phyloP scores from a whole-genome alignment of 257 asterid genomes.

The Solanum chiquidenum region DNA sequence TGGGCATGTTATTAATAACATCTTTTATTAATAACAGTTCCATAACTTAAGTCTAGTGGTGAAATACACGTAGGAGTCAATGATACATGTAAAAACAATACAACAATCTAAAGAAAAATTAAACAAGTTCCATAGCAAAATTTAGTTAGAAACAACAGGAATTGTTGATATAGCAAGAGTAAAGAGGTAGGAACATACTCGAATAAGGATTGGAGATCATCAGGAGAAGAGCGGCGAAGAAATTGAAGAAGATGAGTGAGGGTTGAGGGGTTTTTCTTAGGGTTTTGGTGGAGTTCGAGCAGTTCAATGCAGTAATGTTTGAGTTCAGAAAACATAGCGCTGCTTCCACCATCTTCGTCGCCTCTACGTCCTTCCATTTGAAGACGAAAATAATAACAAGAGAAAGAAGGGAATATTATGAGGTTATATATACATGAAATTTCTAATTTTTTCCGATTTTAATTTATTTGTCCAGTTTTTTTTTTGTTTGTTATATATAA shows the following conservation, averaged over 20 bases:
- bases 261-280: conserved; percentile 25
- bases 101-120: not conserved
- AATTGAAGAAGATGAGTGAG: conserved; percentile 46
- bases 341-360: conserved; percentile 15
- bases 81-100: not conserved
- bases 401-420: not conserved
- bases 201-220: conserved; percentile 50
- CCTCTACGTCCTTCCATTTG: conserved; percentile 3
- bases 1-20: not conserved
- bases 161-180: not conserved
- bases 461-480: too few relatives aligned
- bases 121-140: not conserved
- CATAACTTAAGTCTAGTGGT: not conserved
- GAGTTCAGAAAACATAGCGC: conserved; percentile 43
- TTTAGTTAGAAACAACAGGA: not conserved
- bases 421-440: not conserved
- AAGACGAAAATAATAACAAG: not conserved
- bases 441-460: not conserved
- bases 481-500: too few relatives aligned
- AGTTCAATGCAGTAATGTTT: conserved; percentile 48
- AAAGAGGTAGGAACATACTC: conserved; percentile 37
- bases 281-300: conserved; percentile 51
- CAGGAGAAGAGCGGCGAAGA: conserved; percentile 43
- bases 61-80: not conserved
- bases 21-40: not conserved